Percentiles rank a stretch among this genome's conserved stretches.
Conservation (phyloP, 1,284 basidiomycete genomes). For the Schizophyllum commune region DNA sequence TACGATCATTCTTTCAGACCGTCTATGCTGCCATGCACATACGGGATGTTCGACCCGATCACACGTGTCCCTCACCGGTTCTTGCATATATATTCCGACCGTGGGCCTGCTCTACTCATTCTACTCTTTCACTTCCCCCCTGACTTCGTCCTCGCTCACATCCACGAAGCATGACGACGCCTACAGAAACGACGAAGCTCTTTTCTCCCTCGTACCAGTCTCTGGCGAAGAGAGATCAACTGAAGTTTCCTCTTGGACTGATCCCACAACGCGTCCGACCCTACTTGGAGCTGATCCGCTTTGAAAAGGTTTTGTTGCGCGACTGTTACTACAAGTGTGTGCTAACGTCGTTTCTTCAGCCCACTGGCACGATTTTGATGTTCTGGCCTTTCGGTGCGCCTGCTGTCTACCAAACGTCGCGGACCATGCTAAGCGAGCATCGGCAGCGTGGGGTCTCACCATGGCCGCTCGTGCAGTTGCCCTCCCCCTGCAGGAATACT, state of each 20-base stretch:
- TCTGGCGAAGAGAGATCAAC: neutral
- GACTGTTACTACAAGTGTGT: neutral
- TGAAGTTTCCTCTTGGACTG: slow-evolving; percentile 24
- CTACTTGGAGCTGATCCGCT: slow-evolving; percentile 42
- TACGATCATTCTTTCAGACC: neutral
- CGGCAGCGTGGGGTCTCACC: slow-evolving; percentile 38
- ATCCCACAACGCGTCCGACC: slow-evolving; percentile 24
- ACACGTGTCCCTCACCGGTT: too few species aligned
- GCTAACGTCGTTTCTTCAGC: slow-evolving; percentile 20
- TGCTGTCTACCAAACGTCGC: neutral
- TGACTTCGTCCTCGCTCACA: neutral
- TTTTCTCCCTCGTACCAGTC: slow-evolving; percentile 11
- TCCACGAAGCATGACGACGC: neutral
- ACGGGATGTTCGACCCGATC: too few species aligned
- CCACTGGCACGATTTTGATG: slow-evolving; percentile 44
- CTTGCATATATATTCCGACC: neutral
- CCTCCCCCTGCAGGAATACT: slow-evolving; percentile 25
- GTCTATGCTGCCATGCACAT: neutral
- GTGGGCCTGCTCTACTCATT: neutral
- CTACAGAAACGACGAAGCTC: slow-evolving; percentile 20
- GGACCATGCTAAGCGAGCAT: neutral
- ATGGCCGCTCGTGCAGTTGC: slow-evolving; percentile 31
- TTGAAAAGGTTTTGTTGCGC: slow-evolving; percentile 34
- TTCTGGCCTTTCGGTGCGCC: slow-evolving; percentile 47
- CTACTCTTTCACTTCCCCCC: neutral